Base-by-base conservation (phyloP, 1,284 basidiomycete species). In the Mrakiaceae sp. region DNA sequence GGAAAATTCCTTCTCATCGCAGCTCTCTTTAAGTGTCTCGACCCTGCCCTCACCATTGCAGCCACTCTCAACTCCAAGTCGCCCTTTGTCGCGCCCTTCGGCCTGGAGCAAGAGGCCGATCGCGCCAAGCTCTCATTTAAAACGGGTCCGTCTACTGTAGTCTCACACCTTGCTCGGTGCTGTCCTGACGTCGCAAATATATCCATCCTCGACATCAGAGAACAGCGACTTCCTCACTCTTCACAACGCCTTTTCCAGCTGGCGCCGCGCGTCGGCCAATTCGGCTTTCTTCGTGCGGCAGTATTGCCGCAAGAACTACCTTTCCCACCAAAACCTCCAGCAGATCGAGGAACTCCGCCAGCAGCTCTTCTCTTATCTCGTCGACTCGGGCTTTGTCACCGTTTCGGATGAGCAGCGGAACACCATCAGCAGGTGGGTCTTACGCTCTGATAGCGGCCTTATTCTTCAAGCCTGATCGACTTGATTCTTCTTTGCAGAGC, bases 331-430 rank as follows among this genome's bases (percentile, higher is more conserved):
- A 84, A 97, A 92, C 71, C 77, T 99, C 64, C 86, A 92, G 74
- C 92, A 97, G 74, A 96, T 98, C 58, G 96, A 98, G 74, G 96
- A 98, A 73, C 81, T 98, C 44, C 85, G 95, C 5, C 92, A 96
- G 72, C 95, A 98, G 74, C 88, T 96, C 70, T 80, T 98, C 52
- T 84, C 87, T 81, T 81, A 81, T 69, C 78, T 98, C 48, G 82
- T 96, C 16, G 95, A 98, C 74, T 88, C 92, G 2, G 83, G 83
- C 0, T 93, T 98, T 73, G 86, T 98, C 61, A 79, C 80, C 54
- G 87, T 86, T 9, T 85, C 88, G 60, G 77, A 79, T 40, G 78
- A 78, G 3, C 83, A 90, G 70, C 78, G 87, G 46, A 81, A 81
- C 53, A 88, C 90, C 60, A 80, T 98, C 42, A 86, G 80, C 69